Evolutionary conservation across 805 yeast genomes (phyloP).

Genomic region (Wickerhamiella lipophila): DNA sequence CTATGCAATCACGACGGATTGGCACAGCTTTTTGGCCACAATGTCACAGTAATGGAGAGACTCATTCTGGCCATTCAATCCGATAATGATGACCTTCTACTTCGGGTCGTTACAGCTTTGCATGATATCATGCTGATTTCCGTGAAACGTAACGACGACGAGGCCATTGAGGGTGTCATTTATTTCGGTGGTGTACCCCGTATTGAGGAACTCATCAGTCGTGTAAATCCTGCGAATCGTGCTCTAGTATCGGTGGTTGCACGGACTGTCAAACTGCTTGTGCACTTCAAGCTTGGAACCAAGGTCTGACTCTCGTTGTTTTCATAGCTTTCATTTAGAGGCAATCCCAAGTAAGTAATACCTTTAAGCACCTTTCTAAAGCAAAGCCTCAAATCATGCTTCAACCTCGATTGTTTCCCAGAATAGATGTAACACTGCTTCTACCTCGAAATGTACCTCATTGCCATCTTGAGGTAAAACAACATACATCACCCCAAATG

Average conservation of each 20-base stretch:
- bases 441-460: not conserved
- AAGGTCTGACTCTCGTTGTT: not conserved
- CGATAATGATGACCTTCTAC: conserved; percentile 22
- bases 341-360: no score
- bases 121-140: conserved; percentile 18
- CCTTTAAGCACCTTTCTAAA: no score
- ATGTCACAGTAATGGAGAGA: conserved; percentile 21
- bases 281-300: conserved; percentile 14
- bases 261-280: conserved; percentile 17
- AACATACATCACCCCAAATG: not conserved
- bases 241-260: conserved; percentile 15
- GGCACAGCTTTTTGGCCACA: conserved; percentile 23
- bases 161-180: conserved; percentile 21
- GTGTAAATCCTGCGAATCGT: conserved; percentile 13
- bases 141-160: conserved; percentile 18
- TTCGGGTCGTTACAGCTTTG: conserved; percentile 24
- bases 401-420: not conserved
- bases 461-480: not conserved
- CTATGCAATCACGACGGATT: conserved; percentile 30
- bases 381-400: not conserved
- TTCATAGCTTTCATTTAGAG: not conserved
- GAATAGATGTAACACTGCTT: not conserved
- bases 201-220: conserved; percentile 18
- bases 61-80: conserved; percentile 19
- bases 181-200: conserved; percentile 18